Percentiles rank a stretch among this genome's conserved stretches.
These are phyloP conservation scores for Cynara cardunculus DNA, from an alignment of 129 eudicot genomes.

Conservation along the genomic window DNA sequence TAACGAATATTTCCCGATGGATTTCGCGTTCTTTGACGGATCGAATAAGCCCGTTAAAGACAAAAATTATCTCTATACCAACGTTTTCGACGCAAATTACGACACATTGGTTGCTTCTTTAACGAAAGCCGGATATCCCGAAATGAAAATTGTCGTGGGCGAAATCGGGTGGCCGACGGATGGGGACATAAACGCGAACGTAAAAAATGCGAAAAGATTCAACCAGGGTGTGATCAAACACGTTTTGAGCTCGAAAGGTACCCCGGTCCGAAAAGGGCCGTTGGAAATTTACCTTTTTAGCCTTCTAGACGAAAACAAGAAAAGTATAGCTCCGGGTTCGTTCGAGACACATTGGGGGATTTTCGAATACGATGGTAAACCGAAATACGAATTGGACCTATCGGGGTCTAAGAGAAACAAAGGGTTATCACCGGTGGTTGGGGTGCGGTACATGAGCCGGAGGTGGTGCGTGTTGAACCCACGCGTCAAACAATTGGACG, in stretches of 20 bases:
- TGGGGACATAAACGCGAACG: slow-evolving; percentile 64
- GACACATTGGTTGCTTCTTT: slow-evolving; percentile 76
- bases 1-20: slow-evolving; percentile 62
- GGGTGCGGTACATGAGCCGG: slow-evolving; percentile 54
- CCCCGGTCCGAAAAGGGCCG: slow-evolving; percentile 64
- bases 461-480: slow-evolving; percentile 87
- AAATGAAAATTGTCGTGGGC: slow-evolving; percentile 69
- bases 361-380: slow-evolving; percentile 83
- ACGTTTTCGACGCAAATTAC: slow-evolving; percentile 85
- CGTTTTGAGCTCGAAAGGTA: slow-evolving; percentile 55
- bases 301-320: slow-evolving; percentile 65
- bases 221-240: slow-evolving; percentile 67
- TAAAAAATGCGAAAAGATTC: slow-evolving; percentile 55
- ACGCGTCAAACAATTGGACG: slow-evolving; percentile 32
- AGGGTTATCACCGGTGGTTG: slow-evolving; percentile 53
- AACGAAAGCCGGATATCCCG: slow-evolving; percentile 75
- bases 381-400: slow-evolving; percentile 69
- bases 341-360: slow-evolving; percentile 98
- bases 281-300: slow-evolving; percentile 69
- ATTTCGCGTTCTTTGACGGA: slow-evolving; percentile 80
- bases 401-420: slow-evolving; percentile 33
- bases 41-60: slow-evolving; percentile 50
- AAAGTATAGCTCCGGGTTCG: slow-evolving; percentile 81
- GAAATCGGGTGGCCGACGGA: slow-evolving; percentile 99
- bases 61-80: slow-evolving; percentile 47